phyloP scores from a whole-genome alignment of 2,329 filamentous ascomycete genomes.

The Boeremia exigua region DNA sequence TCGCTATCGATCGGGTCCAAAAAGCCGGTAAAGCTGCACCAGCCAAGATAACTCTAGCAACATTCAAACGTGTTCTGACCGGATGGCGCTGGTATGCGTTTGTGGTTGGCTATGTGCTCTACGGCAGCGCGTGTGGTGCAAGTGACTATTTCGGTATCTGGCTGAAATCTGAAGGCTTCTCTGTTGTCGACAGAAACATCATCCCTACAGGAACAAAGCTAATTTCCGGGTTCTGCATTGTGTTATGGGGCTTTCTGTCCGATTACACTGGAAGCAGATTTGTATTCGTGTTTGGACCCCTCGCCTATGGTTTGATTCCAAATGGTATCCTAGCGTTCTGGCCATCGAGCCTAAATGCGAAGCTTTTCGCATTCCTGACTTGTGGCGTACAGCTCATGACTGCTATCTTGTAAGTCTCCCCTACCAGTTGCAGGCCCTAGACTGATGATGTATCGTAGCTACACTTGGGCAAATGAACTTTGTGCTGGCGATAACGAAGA shows the following conservation, averaged over 20 bases:
- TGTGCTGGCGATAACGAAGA: conserved; percentile 6
- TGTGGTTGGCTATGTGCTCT: conserved; percentile 2
- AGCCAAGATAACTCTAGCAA: neutral
- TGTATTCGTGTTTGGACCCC: conserved; percentile 2
- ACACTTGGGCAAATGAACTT: conserved; percentile 6
- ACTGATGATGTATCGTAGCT: neutral
- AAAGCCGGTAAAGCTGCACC: conserved; percentile 1
- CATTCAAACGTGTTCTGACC: neutral
- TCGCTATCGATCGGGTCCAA: neutral
- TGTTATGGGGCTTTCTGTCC: neutral
- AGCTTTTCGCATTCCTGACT: conserved; percentile 4
- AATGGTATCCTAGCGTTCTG: conserved; percentile 3
- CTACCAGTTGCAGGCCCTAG: no score
- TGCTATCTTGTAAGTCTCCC: neutral
- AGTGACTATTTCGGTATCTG: conserved; percentile 4
- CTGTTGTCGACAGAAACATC: conserved; percentile 2
- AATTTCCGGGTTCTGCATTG: conserved; percentile 1
- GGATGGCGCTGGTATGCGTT: conserved; percentile 2
- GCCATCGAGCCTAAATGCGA: conserved; percentile 1
- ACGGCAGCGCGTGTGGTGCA: conserved; percentile 1
- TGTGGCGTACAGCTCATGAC: conserved; percentile 8
- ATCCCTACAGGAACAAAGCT: conserved; percentile 1
- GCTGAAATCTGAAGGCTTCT: conserved; percentile 1
- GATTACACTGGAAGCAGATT: conserved; percentile 3
- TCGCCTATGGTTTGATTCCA: neutral